Base-by-base conservation (phyloP, 108 stramenopile genomes). In the Epipyxis sp. region DNA sequence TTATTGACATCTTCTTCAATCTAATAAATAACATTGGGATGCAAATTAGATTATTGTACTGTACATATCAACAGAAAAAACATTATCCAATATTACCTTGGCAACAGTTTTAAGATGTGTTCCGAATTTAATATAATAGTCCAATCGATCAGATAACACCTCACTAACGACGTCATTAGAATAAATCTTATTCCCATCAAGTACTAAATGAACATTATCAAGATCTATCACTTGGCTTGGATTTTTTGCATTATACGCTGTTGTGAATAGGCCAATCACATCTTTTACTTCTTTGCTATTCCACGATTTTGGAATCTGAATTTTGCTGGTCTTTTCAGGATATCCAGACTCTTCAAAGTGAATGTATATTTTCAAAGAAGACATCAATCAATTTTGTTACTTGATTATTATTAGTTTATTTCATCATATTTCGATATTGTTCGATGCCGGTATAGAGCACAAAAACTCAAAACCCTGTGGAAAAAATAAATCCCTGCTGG, bases 251-350 rank as follows among this genome's bases (percentile, higher is more conserved):
- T 86, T 86, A 79, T 86, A 86, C 29, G 79, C 43, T 34, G 81
- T 84, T 30, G 84, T 34, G 50, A 86, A 86, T 29, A 86, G 82
- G 50, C 82, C 35, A 42, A 86, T 43, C 13, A 86, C 84, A 78
- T 78, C 78, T 1, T 76, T 10, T 13, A 83, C 79, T 34, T 78
- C 67, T 79, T 82, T 43, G 35, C 43, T 81, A 29, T 44, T 82
- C 86, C 86, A 86, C 39, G 71, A 82, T 79, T 82, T 85, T 3
- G 86, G 86, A 29, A 86, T 78, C n/a, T 83, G 84, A 1, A 86
- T 77, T 78, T 86, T 86, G 1, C 81, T 77, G 0, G 84, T 86
- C 41, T 82, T 78, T 41, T 67, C 69, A 13, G 81, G 78, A 71
- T 84, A 81, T 25, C 77, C 44, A 0, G 74, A 84, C 39, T 85